Evolutionary conservation across 1,284 basidiomycete genomes (phyloP).

Genomic region (Acaromyces ingoldii): DNA sequence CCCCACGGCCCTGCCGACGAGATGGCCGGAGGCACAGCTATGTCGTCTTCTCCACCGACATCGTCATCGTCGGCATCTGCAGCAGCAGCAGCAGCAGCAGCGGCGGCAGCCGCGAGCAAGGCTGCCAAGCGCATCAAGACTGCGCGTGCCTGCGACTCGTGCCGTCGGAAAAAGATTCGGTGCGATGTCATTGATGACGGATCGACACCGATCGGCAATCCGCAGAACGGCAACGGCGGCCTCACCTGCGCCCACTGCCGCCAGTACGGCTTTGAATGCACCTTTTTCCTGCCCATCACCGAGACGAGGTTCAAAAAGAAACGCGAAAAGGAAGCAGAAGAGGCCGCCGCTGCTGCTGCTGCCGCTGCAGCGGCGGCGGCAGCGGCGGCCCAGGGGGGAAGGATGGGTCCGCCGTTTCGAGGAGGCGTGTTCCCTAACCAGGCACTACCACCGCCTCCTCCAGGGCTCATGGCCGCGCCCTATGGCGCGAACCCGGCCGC

Average conservation of each 20-base stretch:
- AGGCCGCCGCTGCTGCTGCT: conserved; percentile 57
- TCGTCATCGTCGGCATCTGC: too few species aligned
- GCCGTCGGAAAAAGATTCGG: conserved; percentile 87
- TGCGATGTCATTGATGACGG: conserved; percentile 50
- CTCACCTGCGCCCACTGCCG: conserved; percentile 35
- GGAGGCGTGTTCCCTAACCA: not conserved
- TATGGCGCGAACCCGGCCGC: not conserved
- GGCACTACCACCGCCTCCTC: not conserved
- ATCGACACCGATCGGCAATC: conserved; percentile 35
- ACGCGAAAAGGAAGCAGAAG: conserved; percentile 60
- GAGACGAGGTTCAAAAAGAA: conserved; percentile 98
- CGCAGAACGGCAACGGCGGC: conserved; percentile 36
- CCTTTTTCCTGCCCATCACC: conserved; percentile 90
- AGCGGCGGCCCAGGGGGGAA: not conserved
- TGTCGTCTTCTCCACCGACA: too few species aligned
- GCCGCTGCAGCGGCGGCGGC: conserved; percentile 16
- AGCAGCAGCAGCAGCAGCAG: too few species aligned
- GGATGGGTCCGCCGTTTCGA: too few species aligned
- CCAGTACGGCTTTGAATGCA: conserved; percentile 41
- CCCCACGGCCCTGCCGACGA: too few species aligned
- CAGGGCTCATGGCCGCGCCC: not conserved
- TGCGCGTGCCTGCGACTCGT: conserved; percentile 81
- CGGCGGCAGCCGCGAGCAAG: conserved; percentile 55
- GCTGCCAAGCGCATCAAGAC: conserved; percentile 89
- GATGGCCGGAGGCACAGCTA: too few species aligned